Conservation (phyloP, 2,329 filamentous ascomycete genomes). For the Calonectria pseudoreteaudii region DNA sequence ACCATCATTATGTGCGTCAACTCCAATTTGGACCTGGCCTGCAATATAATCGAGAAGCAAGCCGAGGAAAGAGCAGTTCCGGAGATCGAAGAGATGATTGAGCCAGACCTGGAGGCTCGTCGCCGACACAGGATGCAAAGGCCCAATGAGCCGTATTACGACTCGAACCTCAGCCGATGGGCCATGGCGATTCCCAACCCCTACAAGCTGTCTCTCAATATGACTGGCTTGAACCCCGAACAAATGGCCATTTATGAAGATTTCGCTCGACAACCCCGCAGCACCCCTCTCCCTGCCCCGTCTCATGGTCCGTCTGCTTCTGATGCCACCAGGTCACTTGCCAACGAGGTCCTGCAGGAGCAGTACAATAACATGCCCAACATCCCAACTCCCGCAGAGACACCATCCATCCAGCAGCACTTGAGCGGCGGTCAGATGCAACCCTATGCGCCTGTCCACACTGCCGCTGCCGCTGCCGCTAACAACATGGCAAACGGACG, state of each 20-base stretch:
- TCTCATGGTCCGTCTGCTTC: slow-evolving; percentile 69
- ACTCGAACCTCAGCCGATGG: slow-evolving; percentile 87
- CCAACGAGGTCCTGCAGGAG: slow-evolving; percentile 74
- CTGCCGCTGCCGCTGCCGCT: slow-evolving; percentile 39
- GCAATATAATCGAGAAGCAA: slow-evolving; percentile 93
- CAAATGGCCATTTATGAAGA: slow-evolving; percentile 98
- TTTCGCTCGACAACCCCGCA: slow-evolving; percentile 87
- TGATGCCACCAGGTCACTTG: slow-evolving; percentile 70
- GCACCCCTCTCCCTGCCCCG: slow-evolving; percentile 64
- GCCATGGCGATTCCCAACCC: slow-evolving; percentile 93
- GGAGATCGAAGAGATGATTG: slow-evolving; percentile 95
- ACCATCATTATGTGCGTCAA: slow-evolving; percentile 99
- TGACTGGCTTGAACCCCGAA: slow-evolving; percentile 83
- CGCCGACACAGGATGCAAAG: slow-evolving; percentile 80
- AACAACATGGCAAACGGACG: slow-evolving; percentile 63
- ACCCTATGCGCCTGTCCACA: slow-evolving; percentile 67
- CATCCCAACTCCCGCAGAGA: slow-evolving; percentile 70
- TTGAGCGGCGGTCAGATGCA: slow-evolving; percentile 64
- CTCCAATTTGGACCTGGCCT: slow-evolving; percentile 94
- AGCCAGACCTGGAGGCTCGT: slow-evolving; percentile 81
- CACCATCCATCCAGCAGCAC: slow-evolving; percentile 61
- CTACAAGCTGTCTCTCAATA: slow-evolving; percentile 82
- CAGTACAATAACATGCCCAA: slow-evolving; percentile 68
- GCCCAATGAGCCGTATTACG: slow-evolving; percentile 86
- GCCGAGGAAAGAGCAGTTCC: slow-evolving; percentile 93